Conservation (phyloP, 805 yeast genomes). For the Blastobotrys parvus region DNA sequence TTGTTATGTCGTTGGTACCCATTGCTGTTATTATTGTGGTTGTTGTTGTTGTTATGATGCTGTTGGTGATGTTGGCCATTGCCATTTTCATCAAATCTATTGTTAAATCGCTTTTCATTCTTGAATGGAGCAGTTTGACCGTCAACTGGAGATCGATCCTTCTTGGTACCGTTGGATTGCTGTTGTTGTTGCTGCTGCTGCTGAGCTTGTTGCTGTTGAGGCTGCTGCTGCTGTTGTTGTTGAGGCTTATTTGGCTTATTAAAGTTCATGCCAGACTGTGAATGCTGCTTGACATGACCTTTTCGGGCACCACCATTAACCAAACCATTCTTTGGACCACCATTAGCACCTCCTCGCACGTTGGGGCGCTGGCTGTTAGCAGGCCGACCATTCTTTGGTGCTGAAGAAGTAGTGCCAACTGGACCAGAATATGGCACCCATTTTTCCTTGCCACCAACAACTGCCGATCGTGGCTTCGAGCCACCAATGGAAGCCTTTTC, state of each 20-base stretch:
- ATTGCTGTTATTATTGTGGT: conserved; percentile 7
- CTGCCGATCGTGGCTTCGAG: conserved; percentile 2
- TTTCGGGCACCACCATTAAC: conserved; percentile 1
- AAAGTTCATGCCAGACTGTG: neutral
- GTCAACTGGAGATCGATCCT: conserved; percentile 1
- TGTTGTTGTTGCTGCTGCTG: neutral
- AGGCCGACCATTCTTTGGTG: conserved; percentile 2
- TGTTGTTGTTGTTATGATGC: conserved; percentile 5
- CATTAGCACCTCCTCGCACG: conserved; percentile 15
- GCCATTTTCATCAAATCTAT: conserved; percentile 4
- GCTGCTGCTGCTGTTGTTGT: neutral
- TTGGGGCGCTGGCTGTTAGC: too few species aligned
- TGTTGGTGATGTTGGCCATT: conserved; percentile 6
- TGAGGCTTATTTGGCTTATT: neutral
- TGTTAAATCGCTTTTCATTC: conserved; percentile 1
- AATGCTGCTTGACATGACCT: neutral
- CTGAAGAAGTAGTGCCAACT: conserved; percentile 5
- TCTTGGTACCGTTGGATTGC: neutral
- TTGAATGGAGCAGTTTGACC: neutral
- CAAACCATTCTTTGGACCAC: conserved; percentile 7
- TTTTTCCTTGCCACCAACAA: conserved; percentile 46
- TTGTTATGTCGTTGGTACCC: conserved; percentile 3
- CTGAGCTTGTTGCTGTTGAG: too few species aligned
- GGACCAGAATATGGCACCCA: conserved; percentile 32
- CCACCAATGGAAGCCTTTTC: conserved; percentile 12